Percentiles rank a stretch among this genome's conserved stretches.
Evolutionary conservation across 2,329 filamentous ascomycete species (phyloP).

Genomic region (Rosellinia necatrix): DNA sequence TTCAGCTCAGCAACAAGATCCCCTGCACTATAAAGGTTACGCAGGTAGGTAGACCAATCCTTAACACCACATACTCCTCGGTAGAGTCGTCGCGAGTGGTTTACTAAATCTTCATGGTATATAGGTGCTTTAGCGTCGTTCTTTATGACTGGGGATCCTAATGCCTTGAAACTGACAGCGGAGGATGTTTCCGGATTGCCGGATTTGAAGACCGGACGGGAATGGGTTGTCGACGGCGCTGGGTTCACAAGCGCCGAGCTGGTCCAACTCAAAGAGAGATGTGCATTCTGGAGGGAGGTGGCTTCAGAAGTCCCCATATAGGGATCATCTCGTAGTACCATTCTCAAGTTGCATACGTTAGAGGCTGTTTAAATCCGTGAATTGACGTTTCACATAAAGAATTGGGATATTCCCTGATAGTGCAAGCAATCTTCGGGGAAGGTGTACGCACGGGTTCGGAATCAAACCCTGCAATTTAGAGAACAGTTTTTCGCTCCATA

Average conservation of each 20-base stretch:
- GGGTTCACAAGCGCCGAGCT: constrained; percentile 50
- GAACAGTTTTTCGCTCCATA: too few relatives aligned
- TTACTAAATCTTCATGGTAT: constrained; percentile 16
- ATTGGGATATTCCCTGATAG: too few relatives aligned
- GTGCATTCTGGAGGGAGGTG: constrained; percentile 57
- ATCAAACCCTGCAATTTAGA: too few relatives aligned
- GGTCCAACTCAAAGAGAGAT: constrained; percentile 49
- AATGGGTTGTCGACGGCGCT: constrained; percentile 55
- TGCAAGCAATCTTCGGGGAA: neutral
- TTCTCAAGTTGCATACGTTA: too few relatives aligned
- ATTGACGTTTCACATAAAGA: too few relatives aligned
- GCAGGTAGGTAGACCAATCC: constrained; percentile 27
- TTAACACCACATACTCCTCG: neutral
- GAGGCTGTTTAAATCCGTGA: neutral
- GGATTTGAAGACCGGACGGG: constrained; percentile 44
- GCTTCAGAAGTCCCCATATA: constrained; percentile 53
- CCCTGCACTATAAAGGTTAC: constrained; percentile 60
- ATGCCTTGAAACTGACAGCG: constrained; percentile 59
- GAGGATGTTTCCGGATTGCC: constrained; percentile 51
- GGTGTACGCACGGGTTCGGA: neutral
- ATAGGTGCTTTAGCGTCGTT: constrained; percentile 64
- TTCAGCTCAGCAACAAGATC: constrained; percentile 54
- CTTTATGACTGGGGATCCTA: constrained; percentile 63
- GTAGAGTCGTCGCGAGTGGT: neutral
- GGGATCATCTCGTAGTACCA: neutral